These are phyloP conservation scores for Backusella luteola DNA, from an alignment of 192 early-diverging fungal species.

Conservation along the genomic window DNA sequence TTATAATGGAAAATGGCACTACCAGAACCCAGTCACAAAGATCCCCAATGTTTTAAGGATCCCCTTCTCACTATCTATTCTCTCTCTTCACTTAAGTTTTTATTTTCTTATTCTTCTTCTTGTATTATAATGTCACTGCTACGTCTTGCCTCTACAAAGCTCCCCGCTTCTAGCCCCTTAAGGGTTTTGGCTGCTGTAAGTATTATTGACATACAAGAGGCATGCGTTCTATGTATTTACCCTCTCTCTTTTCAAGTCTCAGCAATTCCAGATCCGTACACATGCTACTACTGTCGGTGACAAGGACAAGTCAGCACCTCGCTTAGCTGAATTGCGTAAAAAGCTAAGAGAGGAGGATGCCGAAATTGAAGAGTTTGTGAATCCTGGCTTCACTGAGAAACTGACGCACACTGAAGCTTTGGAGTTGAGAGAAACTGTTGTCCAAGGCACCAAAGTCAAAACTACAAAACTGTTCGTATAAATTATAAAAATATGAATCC, in stretches of 20 bases:
- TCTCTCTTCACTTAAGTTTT: neutral
- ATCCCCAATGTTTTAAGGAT: slow-evolving; percentile 2
- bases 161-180: neutral
- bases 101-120: neutral
- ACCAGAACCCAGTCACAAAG: neutral
- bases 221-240: neutral
- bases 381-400: slow-evolving; percentile 38
- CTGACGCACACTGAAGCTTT: slow-evolving; percentile 57
- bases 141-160: neutral
- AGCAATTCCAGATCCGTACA: slow-evolving; percentile 16
- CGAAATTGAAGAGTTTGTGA: slow-evolving; percentile 58
- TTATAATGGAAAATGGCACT: neutral
- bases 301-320: slow-evolving; percentile 24
- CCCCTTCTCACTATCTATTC: neutral
- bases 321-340: slow-evolving; percentile 39
- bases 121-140: neutral
- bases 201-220: neutral
- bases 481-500: neutral
- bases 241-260: neutral
- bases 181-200: neutral
- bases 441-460: slow-evolving; percentile 36
- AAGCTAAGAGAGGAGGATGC: slow-evolving; percentile 43
- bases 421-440: slow-evolving; percentile 54
- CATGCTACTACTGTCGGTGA: slow-evolving; percentile 26
- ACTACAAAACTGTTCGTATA: slow-evolving; percentile 31